Percentiles rank a stretch among this genome's conserved stretches.
phyloP scores from a whole-genome alignment of 805 yeast genomes.

The Cyberlindnera nakhonratchasimensis region DNA sequence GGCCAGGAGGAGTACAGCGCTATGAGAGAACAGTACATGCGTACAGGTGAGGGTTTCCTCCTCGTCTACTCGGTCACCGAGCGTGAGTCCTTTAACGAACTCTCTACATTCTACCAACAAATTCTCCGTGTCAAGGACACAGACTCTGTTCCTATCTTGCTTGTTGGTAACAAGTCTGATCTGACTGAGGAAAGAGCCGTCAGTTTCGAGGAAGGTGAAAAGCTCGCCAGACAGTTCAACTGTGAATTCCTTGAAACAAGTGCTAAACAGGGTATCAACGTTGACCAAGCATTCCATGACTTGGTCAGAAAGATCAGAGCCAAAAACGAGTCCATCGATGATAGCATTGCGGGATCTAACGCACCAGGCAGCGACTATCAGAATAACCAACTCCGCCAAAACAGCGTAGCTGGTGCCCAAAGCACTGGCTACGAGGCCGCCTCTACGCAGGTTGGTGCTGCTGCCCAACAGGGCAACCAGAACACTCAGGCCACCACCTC shows the following conservation, averaged over 20 bases:
- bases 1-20: slow-evolving; percentile 98
- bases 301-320: slow-evolving; percentile 54
- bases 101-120: slow-evolving; percentile 75
- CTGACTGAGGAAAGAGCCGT: slow-evolving; percentile 75
- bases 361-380: slow-evolving; percentile 4
- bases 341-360: slow-evolving; percentile 1
- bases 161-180: slow-evolving; percentile 82
- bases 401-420: slow-evolving; percentile 11
- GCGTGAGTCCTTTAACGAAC: slow-evolving; percentile 78
- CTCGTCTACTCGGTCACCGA: slow-evolving; percentile 88
- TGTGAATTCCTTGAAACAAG: slow-evolving; percentile 87
- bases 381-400: slow-evolving; percentile 6
- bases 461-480: slow-evolving; percentile 2
- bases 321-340: slow-evolving; percentile 16
- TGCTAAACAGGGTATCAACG: slow-evolving; percentile 88
- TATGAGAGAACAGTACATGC: slow-evolving; percentile 91
- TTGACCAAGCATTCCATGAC: slow-evolving; percentile 77
- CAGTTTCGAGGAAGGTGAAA: slow-evolving; percentile 57
- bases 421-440: slow-evolving; percentile 1
- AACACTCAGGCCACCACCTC: slow-evolving; percentile 5
- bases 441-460: slow-evolving; percentile 3
- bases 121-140: slow-evolving; percentile 74
- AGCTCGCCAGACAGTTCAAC: slow-evolving; percentile 59
- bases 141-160: slow-evolving; percentile 69
- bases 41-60: slow-evolving; percentile 92